Base-by-base conservation (phyloP, 257 asterid species). In the Mentha longifolia region DNA sequence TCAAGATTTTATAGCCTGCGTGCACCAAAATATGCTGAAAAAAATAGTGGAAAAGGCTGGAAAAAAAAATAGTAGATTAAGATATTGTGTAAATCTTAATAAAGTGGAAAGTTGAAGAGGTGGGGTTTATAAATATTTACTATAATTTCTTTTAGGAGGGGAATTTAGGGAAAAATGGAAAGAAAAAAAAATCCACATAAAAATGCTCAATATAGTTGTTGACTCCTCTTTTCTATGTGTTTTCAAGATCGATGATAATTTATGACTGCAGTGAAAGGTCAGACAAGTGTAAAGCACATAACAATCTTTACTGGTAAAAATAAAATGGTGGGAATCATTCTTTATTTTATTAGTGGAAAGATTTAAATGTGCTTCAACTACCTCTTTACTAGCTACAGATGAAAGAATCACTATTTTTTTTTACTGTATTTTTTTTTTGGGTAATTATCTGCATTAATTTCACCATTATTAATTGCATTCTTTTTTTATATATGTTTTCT, bases 221-320 rank as follows among this genome's bases (percentile, higher is more conserved):
- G 80, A 46, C 56, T 45, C 3, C 7, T 46, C 31, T 67, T 55
- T 13, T 22, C n/a, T 35, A 30, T 70, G 37, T 70, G 62, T 43
- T 74, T 22, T 67, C 70, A 49, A 70, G 71, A 47, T 39, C 3
- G 28, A 50, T 74, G 76, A 46, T 16, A 50, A 62, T 47, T 78
- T 64, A 63, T 56, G 76, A 67, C 70, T 57, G 63, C 33, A 28
- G 63, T 47, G 70, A 39, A 37, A 39, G 1, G 42, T 12, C 5
- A 63, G 76, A 62, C 82, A 73, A 73, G 76, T 55, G 82, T 73
- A 41, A 60, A 55, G 57, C 51, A n/a, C 25, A 55, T 20, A 66
- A 58, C 35, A 17, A 45, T 14, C 55, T 35, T 74, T 25, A 47
- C 35, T 33, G 14, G 45, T 35, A 42, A 22, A 22, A 22, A 22